These are phyloP conservation scores for Pulveroboletus ravenelii DNA, from an alignment of 768 basidiomycete genomes.

Conservation along the genomic window DNA sequence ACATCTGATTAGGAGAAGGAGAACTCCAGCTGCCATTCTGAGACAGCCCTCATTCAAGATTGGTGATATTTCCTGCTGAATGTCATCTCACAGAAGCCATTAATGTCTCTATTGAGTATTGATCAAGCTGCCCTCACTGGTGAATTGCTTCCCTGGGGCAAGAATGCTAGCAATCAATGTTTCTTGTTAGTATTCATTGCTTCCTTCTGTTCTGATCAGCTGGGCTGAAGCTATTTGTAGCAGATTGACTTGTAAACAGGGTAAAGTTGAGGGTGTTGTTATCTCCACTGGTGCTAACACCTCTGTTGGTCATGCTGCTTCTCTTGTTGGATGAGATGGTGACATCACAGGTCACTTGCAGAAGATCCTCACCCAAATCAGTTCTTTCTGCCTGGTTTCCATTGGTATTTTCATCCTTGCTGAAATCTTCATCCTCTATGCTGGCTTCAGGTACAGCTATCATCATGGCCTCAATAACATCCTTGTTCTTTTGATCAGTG, in stretches of 20 bases:
- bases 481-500: slow-evolving; percentile 97
- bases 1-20: too few species aligned
- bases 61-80: slow-evolving; percentile 97
- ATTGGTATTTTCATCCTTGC: slow-evolving; percentile 95
- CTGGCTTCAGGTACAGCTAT: slow-evolving; percentile 86
- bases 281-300: slow-evolving; percentile 98
- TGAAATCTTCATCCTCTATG: slow-evolving; percentile 91
- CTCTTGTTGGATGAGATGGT: slow-evolving; percentile 95
- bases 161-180: slow-evolving; percentile 94
- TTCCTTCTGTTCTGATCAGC: neutral
- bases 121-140: slow-evolving; percentile 98
- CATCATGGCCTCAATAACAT: slow-evolving; percentile 96
- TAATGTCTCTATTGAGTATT: slow-evolving; percentile 97
- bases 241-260: slow-evolving; percentile 97
- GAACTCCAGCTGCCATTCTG: too few species aligned
- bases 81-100: slow-evolving; percentile 95
- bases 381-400: slow-evolving; percentile 93
- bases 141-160: slow-evolving; percentile 89
- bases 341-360: slow-evolving; percentile 98
- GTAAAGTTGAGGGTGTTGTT: slow-evolving; percentile 97
- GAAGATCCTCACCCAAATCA: slow-evolving; percentile 97
- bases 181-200: slow-evolving; percentile 74
- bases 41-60: slow-evolving; percentile 99
- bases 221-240: slow-evolving; percentile 32
- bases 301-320: slow-evolving; percentile 98